phyloP scores from a whole-genome alignment of 805 yeast genomes.

The Saccharomycopsis schoenii region DNA sequence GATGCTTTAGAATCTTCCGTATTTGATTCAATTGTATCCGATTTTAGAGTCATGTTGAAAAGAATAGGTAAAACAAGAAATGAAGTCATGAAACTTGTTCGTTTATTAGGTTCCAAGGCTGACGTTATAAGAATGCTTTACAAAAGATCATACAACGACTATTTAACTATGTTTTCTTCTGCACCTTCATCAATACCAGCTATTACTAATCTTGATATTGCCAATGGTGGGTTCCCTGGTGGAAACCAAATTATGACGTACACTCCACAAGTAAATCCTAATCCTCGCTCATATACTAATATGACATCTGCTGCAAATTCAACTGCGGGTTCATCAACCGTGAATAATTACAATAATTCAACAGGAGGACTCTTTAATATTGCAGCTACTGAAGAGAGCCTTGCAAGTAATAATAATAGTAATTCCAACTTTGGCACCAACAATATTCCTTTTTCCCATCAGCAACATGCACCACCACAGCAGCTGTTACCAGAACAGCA shows the following conservation, averaged over 20 bases:
- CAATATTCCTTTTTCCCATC: not conserved
- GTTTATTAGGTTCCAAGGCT: conserved; percentile 85
- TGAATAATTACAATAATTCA: not conserved
- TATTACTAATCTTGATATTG: not conserved
- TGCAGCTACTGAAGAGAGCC: not conserved
- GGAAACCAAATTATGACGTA: not conserved
- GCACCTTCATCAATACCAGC: conserved; percentile 1
- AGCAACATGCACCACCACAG: not conserved
- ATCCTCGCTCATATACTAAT: not conserved
- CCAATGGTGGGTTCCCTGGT: not conserved
- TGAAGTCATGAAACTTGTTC: conserved; percentile 85
- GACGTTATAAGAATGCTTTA: conserved; percentile 96
- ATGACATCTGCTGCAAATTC: not conserved
- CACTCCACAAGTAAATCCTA: not conserved
- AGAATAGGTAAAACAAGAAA: conserved; percentile 84
- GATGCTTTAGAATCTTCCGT: conserved; percentile 73
- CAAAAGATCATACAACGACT: conserved; percentile 73
- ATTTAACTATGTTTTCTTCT: not conserved
- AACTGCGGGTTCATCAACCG: not conserved
- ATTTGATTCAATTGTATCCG: conserved; percentile 64
- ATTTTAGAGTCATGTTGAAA: conserved; percentile 66
- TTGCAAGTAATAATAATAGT: not conserved
- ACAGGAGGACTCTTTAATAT: not conserved
- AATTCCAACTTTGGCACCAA: not conserved
- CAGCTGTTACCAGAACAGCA: not conserved